Evolutionary conservation across 345 rosid genomes (phyloP).

Genomic region (Geranium rotundifolium): DNA sequence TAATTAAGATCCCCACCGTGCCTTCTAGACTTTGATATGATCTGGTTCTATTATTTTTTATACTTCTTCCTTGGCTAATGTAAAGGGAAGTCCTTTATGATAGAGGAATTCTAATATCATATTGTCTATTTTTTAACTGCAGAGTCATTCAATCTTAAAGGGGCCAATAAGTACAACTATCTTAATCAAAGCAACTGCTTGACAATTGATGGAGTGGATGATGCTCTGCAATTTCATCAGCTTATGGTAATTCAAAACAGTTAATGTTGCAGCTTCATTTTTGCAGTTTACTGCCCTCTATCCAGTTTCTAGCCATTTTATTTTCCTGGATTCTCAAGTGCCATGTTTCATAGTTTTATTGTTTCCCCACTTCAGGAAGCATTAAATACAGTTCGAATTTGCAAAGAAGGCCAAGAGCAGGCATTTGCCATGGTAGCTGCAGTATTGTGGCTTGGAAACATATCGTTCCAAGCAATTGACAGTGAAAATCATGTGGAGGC

Average conservation of each 20-base stretch:
- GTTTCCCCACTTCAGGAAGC: constrained; percentile 48
- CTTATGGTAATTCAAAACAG: constrained; percentile 41
- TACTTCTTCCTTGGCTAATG: no score
- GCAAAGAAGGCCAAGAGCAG: constrained; percentile 64
- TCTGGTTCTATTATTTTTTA: no score
- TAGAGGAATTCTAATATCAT: not conserved
- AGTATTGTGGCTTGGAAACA: constrained; percentile 83
- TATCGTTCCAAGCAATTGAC: constrained; percentile 61
- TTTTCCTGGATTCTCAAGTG: constrained; percentile 1
- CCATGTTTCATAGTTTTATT: constrained; percentile 7
- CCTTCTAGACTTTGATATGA: no score
- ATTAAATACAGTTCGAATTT: constrained; percentile 53
- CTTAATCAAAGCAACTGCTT: constrained; percentile 81
- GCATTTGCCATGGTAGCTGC: constrained; percentile 78
- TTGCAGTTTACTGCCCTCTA: constrained; percentile 2
- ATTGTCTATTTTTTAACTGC: constrained; percentile 18
- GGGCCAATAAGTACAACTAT: constrained; percentile 73
- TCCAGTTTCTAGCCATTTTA: constrained; percentile 7
- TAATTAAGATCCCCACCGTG: no score
- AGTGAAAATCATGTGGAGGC: constrained; percentile 81
- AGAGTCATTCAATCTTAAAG: constrained; percentile 71
- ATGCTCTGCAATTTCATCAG: constrained; percentile 50
- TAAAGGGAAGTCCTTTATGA: no score
- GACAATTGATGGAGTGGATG: constrained; percentile 63
- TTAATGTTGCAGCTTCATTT: constrained; percentile 1